These are phyloP conservation scores for Solanum ossicruentum DNA, from an alignment of 257 asterid species.

Conservation along the genomic window DNA sequence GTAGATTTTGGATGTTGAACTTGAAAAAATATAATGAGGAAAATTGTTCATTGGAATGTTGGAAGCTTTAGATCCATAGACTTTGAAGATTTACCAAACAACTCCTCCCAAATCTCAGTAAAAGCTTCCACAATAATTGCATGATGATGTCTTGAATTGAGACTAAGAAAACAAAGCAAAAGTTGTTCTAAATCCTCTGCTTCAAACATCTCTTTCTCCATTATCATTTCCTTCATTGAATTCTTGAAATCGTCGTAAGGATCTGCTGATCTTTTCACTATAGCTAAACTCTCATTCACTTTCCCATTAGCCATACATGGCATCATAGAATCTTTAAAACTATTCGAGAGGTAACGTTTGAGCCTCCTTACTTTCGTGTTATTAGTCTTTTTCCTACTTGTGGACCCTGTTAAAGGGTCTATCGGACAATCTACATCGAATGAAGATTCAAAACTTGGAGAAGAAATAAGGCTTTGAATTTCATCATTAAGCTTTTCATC, in stretches of 20 bases:
- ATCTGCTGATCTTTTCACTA: slow-evolving; percentile 55
- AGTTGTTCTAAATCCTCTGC: slow-evolving; percentile 51
- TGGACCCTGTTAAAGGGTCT: not conserved
- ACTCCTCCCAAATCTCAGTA: slow-evolving; percentile 42
- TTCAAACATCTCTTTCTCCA: slow-evolving; percentile 55
- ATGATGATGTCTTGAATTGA: slow-evolving; percentile 54
- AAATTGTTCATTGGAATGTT: not conserved
- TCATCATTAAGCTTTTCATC: slow-evolving; percentile 4
- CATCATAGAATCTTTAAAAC: slow-evolving; percentile 11
- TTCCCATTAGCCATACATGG: slow-evolving; percentile 21
- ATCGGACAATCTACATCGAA: slow-evolving; percentile 1
- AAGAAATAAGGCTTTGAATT: slow-evolving; percentile 21
- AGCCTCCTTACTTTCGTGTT: slow-evolving; percentile 8
- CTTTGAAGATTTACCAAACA: slow-evolving; percentile 14
- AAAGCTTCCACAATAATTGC: slow-evolving; percentile 54
- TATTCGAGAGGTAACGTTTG: slow-evolving; percentile 12
- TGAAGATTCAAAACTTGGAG: slow-evolving; percentile 21
- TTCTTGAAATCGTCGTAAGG: slow-evolving; percentile 77
- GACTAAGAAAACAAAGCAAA: slow-evolving; percentile 51
- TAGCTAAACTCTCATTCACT: slow-evolving; percentile 36
- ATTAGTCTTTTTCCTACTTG: slow-evolving; percentile 3
- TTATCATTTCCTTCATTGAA: slow-evolving; percentile 72
- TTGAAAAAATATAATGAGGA: not conserved
- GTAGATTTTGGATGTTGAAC: not conserved
- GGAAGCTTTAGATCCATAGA: not conserved